Evolutionary conservation across 306 rosid species (phyloP).

Genomic region (Adenanthera pavonina): DNA sequence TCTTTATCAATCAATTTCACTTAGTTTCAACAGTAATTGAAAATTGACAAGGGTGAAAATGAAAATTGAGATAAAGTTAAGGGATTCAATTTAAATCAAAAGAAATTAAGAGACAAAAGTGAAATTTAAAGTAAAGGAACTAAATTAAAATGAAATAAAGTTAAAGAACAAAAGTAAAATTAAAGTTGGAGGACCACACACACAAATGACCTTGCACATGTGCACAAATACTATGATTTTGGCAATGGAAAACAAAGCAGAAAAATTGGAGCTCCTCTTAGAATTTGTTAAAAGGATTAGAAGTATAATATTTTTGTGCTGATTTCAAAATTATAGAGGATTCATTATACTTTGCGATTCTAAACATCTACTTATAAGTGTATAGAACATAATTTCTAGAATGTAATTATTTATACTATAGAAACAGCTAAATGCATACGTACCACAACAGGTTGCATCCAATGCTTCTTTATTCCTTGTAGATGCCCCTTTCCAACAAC

Average conservation of each 20-base stretch:
- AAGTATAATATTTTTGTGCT: background rate
- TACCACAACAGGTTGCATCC: slow-evolving; percentile 70
- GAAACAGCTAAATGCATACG: slow-evolving; percentile 13
- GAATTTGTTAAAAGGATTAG: background rate
- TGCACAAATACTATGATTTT: no score
- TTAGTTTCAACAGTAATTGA: no score
- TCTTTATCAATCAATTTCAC: no score
- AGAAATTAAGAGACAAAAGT: no score
- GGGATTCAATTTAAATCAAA: no score
- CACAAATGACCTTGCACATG: no score
- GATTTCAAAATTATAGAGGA: background rate
- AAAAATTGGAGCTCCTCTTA: background rate
- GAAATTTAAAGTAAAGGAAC: no score
- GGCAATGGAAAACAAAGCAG: background rate
- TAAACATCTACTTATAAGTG: background rate
- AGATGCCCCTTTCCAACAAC: slow-evolving; percentile 76
- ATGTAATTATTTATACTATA: background rate
- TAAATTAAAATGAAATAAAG: no score
- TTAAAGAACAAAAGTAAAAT: no score
- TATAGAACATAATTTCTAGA: background rate
- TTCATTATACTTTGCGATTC: background rate
- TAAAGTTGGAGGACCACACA: no score
- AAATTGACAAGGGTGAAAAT: no score
- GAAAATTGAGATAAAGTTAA: no score
- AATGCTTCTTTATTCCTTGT: slow-evolving; percentile 64